Evolutionary conservation across 805 yeast genomes (phyloP).

Genomic region (Myxozyma udenii): DNA sequence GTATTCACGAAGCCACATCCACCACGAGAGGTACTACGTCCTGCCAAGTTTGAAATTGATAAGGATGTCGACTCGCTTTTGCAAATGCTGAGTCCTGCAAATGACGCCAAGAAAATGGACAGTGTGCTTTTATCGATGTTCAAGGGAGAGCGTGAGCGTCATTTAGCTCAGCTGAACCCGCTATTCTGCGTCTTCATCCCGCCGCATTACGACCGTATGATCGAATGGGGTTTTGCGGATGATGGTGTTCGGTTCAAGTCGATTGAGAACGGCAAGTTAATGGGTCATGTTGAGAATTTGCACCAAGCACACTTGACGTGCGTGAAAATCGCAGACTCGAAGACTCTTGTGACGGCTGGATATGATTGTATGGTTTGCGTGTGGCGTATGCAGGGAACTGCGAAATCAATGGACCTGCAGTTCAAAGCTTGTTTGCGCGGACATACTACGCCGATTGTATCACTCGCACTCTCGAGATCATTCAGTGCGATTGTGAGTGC

Average conservation of each 20-base stretch:
- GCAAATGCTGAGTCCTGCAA: constrained; percentile 21
- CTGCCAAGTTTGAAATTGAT: constrained; percentile 18
- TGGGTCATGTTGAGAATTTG: constrained; percentile 27
- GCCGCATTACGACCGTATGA: constrained; percentile 26
- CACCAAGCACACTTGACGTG: constrained; percentile 27
- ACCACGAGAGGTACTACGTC: constrained; percentile 39
- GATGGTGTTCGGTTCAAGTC: constrained; percentile 30
- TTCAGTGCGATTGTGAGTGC: constrained; percentile 55
- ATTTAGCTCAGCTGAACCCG: constrained; percentile 19
- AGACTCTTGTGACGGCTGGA: constrained; percentile 29
- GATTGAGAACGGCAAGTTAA: constrained; percentile 29
- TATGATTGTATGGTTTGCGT: constrained; percentile 38
- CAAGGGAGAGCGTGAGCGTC: constrained; percentile 21
- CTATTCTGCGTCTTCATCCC: constrained; percentile 25
- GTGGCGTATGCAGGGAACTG: constrained; percentile 37
- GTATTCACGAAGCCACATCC: constrained; percentile 70
- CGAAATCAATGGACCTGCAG: constrained; percentile 22
- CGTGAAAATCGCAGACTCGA: constrained; percentile 25
- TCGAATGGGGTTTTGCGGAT: constrained; percentile 31
- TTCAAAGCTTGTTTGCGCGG: constrained; percentile 49
- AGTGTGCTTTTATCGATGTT: constrained; percentile 11
- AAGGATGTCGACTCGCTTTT: constrained; percentile 18
- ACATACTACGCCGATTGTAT: constrained; percentile 49
- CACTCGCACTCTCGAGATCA: constrained; percentile 50
- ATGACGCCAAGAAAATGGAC: constrained; percentile 16